A percentile compares a stretch with the other conserved stretches of the same genome.
Conservation (phyloP, 805 yeast genomes). For the Ogataea henricii region DNA sequence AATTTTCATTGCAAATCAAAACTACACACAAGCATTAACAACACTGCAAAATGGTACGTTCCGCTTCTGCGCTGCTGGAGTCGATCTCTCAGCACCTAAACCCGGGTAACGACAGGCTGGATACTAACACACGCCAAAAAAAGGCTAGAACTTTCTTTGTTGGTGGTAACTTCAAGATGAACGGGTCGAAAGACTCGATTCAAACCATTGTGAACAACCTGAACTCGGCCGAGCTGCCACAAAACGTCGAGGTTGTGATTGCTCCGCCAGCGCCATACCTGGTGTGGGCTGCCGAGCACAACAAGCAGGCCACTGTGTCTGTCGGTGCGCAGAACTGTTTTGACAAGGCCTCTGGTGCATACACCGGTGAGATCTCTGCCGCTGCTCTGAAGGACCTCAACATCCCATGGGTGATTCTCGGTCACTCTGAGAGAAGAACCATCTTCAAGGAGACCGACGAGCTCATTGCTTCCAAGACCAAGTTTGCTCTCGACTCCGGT, state of each 20-base stretch:
- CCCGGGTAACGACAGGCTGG: constrained; percentile 13
- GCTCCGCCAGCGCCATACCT: constrained; percentile 96
- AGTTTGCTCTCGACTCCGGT: constrained; percentile 89
- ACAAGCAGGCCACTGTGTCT: constrained; percentile 70
- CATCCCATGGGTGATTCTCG: constrained; percentile 91
- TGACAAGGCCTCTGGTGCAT: constrained; percentile 90
- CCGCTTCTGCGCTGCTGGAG: constrained; percentile 20
- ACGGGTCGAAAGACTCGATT: constrained; percentile 89
- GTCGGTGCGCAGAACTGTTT: constrained; percentile 92
- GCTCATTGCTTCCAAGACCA: constrained; percentile 89
- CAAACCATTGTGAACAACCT: constrained; percentile 79
- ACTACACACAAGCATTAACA: too few relatives aligned
- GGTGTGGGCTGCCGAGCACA: constrained; percentile 66
- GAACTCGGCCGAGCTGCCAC: constrained; percentile 74
- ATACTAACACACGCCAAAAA: constrained; percentile 19
- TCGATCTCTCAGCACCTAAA: constrained; percentile 22
- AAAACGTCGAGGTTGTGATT: constrained; percentile 87
- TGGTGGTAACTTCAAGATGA: constrained; percentile 99
- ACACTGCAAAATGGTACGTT: constrained; percentile 27
- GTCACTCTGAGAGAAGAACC: constrained; percentile 99
- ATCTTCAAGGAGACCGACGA: constrained; percentile 88
- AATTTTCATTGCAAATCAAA: too few relatives aligned
- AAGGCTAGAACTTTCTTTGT: constrained; percentile 69
- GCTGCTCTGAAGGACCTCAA: constrained; percentile 87
- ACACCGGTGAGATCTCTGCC: constrained; percentile 95